phyloP scores from a whole-genome alignment of 345 rosid genomes.

The Linum trigynum region DNA sequence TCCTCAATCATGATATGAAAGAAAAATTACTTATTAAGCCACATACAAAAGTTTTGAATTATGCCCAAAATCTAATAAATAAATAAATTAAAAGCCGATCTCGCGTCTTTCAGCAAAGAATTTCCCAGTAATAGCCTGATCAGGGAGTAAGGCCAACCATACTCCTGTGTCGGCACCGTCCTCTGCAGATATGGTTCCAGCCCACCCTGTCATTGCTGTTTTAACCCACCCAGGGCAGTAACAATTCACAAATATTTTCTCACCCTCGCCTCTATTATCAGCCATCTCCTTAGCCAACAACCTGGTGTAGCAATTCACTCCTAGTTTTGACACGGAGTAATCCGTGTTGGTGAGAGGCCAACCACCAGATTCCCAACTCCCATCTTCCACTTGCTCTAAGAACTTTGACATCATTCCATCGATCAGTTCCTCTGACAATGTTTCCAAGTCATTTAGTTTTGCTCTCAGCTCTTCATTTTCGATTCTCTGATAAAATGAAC shows the following conservation, averaged over 20 bases:
- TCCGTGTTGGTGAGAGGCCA: constrained; percentile 85
- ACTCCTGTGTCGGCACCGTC: constrained; percentile 91
- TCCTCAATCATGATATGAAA: too few relatives aligned
- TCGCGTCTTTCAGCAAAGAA: constrained; percentile 93
- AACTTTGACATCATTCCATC: constrained; percentile 52
- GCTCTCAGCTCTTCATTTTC: constrained; percentile 48
- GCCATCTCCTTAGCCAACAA: constrained; percentile 48
- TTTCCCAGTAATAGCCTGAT: constrained; percentile 60
- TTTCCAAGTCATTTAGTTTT: constrained; percentile 42
- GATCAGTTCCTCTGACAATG: constrained; percentile 55
- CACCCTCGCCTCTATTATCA: constrained; percentile 50
- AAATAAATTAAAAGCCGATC: constrained; percentile 38
- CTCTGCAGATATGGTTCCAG: constrained; percentile 69
- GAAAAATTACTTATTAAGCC: too few relatives aligned
- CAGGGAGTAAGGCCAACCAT: constrained; percentile 89
- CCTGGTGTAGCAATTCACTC: constrained; percentile 69
- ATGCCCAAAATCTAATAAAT: too few relatives aligned
- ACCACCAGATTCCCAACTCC: constrained; percentile 69
- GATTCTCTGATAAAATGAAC: constrained; percentile 40
- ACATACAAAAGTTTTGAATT: too few relatives aligned
- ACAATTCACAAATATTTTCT: constrained; percentile 69
- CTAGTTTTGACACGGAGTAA: constrained; percentile 84
- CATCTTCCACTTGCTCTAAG: constrained; percentile 67
- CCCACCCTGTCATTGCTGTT: constrained; percentile 93
- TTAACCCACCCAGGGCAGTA: constrained; percentile 98